Base-by-base conservation (phyloP, 1,284 basidiomycete genomes). In the Spongispora temasekensis region DNA sequence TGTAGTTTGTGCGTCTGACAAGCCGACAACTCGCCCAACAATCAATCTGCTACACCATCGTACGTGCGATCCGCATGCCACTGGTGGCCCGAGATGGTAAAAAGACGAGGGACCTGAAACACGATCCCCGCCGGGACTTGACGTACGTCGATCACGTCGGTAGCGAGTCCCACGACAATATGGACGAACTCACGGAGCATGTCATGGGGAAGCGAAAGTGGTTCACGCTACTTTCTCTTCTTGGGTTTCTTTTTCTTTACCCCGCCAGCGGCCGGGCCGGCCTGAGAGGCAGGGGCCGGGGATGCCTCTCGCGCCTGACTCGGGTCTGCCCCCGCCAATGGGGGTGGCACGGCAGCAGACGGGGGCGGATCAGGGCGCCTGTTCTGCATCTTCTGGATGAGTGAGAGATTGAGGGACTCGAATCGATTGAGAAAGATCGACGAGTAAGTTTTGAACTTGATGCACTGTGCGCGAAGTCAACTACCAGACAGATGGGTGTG, bases 381-480 rank as follows among this genome's bases (percentile, higher is more conserved):
- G 68, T 93, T 93, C 71, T 87, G 88, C 89, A 94, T 94, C 75
- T 89, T 90, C 67, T 88, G 84, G 80, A 91, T 91, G 58, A 95
- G 78, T 7, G 88, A 83, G 56, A 91, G 83, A 73, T 95, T 97
- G 66, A 98, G 83, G 5, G 89, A 83, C 76, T 98, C 95, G 77
- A 98, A 97, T 65, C 95, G 89, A 79, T 97, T 96, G 65, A 98
- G 86, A 77, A 94, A 95, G 72, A 96, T 89, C 51, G 93, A 93
- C 1, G 94, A 96, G 68, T 90, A 88, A 2, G 95, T 96, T 75
- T 95, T 94, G 82, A 95, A 98, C 76, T 95, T 97, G 71, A 97
- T 81, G 74, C 94, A 95, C 95, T 97, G 73, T 15, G 57, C 21
- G 46, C n/a, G 28, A 50, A 50, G 42, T 52, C 27, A 27, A 44